Conservation (phyloP, 2,329 filamentous ascomycete species). For the Aspergillus glaucus region DNA sequence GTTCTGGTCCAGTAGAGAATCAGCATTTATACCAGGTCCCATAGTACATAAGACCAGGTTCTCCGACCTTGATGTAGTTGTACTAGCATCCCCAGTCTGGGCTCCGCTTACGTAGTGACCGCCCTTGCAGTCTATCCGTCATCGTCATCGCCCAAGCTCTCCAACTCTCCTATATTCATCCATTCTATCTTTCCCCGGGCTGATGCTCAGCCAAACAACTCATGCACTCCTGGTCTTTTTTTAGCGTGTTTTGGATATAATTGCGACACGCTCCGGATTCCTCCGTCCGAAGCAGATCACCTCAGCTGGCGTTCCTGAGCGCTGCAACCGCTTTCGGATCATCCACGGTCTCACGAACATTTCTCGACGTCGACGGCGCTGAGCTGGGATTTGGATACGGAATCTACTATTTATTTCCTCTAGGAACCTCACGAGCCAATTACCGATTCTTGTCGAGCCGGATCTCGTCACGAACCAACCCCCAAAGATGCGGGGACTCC, state of each 20-base stretch:
- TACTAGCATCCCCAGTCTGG: neutral
- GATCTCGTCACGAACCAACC: neutral
- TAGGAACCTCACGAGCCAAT: neutral
- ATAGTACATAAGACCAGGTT: no score
- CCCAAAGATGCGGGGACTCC: constrained; percentile 26
- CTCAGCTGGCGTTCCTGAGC: neutral
- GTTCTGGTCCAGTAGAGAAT: no score
- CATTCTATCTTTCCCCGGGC: neutral
- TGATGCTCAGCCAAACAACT: neutral
- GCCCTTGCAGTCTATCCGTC: neutral
- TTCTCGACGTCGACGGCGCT: neutral
- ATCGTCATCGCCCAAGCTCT: neutral
- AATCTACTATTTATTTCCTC: neutral
- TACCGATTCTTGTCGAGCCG: neutral
- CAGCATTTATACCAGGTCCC: no score
- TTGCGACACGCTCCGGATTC: neutral
- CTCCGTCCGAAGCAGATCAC: neutral
- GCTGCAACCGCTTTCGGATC: neutral
- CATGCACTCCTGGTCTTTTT: neutral
- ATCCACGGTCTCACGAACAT: neutral
- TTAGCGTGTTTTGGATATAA: neutral
- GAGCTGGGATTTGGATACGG: no score
- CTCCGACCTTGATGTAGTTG: no score
- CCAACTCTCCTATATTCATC: neutral
- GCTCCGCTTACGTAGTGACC: constrained; percentile 1